Evolutionary conservation across 1,284 basidiomycete species (phyloP), one percentile per base, ranked within the genome.

Genomic region (Phylloporus gajari): DNA sequence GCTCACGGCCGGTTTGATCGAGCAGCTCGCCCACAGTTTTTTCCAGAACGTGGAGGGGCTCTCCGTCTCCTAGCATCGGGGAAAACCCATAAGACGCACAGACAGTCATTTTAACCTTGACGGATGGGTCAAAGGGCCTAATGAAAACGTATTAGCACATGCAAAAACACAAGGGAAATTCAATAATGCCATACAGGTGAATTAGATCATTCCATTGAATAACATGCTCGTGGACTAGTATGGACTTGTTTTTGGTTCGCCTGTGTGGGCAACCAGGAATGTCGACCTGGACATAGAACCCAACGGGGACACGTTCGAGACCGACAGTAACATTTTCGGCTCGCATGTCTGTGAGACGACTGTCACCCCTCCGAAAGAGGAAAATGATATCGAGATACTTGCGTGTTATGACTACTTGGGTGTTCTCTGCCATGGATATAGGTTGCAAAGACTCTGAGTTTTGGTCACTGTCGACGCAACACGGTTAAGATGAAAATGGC

Each of bases 271-370:
- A 30, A 35, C 21, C 32, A 21, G 2, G 32, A 35, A 59, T 35
- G 58, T 59, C 32, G 30, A 59, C 58, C 23, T 59, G 58, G 35
- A 59, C 58, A 25, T 59, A 59, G 58, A 59, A 59, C 58, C 58
- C 58, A 17, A 59, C 21, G 5, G 58, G 58, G 32, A 59, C 58
- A 23, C 58, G 58, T 59, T 35, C 58, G 35, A 59, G 58, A 21
- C 58, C 32, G 32, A 59, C 58, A 32, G 21, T 59, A 35, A 59
- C 32, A 35, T 59, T 59, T 59, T 59, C 58, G 8, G 58, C 30
- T 32, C 58, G 58, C 21, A 59, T 59, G 58, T 59, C 58, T 59
- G 30, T 5, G 21, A 25, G 58, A 59, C 11, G 5, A 19, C 12
- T 12, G 21, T 59, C 58, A 35, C 3, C 30, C 58, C 56, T 19